Conservation (phyloP, 495 filamentous ascomycete species). For the Penicillium samsonianum region DNA sequence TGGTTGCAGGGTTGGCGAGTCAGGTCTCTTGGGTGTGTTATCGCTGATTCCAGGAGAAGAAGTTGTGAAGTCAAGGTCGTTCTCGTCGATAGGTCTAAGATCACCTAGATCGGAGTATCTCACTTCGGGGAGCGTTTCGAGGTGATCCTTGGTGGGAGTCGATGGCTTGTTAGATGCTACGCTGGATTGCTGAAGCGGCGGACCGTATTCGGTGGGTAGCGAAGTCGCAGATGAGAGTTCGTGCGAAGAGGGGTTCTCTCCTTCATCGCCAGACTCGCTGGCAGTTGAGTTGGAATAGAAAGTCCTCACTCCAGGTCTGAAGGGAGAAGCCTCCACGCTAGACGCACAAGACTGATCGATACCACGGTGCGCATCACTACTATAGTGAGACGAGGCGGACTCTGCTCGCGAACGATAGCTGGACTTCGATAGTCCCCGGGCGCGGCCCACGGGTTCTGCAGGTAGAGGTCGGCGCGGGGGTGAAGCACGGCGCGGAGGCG, state of each 20-base stretch:
- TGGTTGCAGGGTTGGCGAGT: conserved; percentile 78
- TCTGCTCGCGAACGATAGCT: conserved; percentile 49
- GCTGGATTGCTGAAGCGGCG: conserved; percentile 32
- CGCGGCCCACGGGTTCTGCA: conserved; percentile 35
- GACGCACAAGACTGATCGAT: conserved; percentile 30
- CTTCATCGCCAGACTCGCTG: conserved; percentile 49
- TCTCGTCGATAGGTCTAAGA: conserved; percentile 47
- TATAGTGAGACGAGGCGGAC: conserved; percentile 49
- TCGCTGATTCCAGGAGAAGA: conserved; percentile 10
- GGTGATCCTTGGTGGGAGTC: conserved; percentile 30
- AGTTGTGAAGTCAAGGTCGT: conserved; percentile 20
- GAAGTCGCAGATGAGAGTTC: conserved; percentile 32
- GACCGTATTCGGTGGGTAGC: conserved; percentile 31
- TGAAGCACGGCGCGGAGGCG: conserved; percentile 37
- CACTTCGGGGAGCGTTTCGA: conserved; percentile 43
- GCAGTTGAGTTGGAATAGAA: conserved; percentile 48
- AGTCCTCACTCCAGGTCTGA: conserved; percentile 28
- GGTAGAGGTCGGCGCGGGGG: conserved; percentile 35
- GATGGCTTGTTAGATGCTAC: conserved; percentile 30
- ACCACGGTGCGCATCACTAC: conserved; percentile 35
- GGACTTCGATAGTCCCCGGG: conserved; percentile 43
- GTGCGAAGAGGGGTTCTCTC: conserved; percentile 27
- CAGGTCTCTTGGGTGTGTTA: conserved; percentile 45
- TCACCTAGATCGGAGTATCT: conserved; percentile 46
- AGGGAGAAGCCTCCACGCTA: conserved; percentile 37